These are phyloP conservation scores for Dothistroma septosporum DNA, from an alignment of 2,329 filamentous ascomycete genomes.

Conservation along the genomic window DNA sequence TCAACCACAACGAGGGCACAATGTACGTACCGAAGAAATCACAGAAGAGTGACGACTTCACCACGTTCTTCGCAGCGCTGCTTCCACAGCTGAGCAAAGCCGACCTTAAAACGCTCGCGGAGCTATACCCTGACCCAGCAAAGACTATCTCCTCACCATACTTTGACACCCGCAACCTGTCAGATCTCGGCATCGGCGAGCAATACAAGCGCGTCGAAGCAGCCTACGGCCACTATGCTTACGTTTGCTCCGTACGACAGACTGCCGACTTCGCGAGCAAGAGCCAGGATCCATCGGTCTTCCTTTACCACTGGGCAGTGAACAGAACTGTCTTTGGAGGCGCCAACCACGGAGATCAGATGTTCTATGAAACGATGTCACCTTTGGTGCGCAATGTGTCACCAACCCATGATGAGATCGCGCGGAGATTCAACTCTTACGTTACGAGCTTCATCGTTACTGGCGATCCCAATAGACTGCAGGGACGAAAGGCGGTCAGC, in stretches of 20 bases:
- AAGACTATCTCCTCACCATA: slow-evolving; percentile 42
- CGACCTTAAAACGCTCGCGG: slow-evolving; percentile 55
- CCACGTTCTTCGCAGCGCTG: slow-evolving; percentile 57
- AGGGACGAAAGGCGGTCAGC: slow-evolving; percentile 19
- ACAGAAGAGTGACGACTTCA: slow-evolving; percentile 51
- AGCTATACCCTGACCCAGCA: slow-evolving; percentile 59
- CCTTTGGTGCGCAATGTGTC: slow-evolving; percentile 24
- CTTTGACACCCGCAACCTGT: slow-evolving; percentile 30
- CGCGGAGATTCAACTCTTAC: slow-evolving; percentile 32
- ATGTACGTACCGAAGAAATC: slow-evolving; percentile 56
- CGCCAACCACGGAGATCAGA: slow-evolving; percentile 36
- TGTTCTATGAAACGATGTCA: slow-evolving; percentile 34
- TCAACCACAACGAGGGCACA: slow-evolving; percentile 66
- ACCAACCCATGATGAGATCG: slow-evolving; percentile 30
- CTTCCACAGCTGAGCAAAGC: slow-evolving; percentile 53
- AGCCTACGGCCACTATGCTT: slow-evolving; percentile 62
- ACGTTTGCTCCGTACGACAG: slow-evolving; percentile 61
- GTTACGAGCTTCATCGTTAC: slow-evolving; percentile 33
- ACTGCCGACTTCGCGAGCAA: slow-evolving; percentile 47
- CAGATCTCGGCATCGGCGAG: slow-evolving; percentile 41
- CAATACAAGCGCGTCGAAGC: slow-evolving; percentile 58
- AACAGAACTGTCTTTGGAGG: slow-evolving; percentile 37
- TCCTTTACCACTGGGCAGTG: slow-evolving; percentile 59
- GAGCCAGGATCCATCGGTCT: slow-evolving; percentile 39
- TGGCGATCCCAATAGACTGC: slow-evolving; percentile 31